Evolutionary conservation across 805 yeast genomes (phyloP).

Genomic region (Nakazawaea wickerhamii): DNA sequence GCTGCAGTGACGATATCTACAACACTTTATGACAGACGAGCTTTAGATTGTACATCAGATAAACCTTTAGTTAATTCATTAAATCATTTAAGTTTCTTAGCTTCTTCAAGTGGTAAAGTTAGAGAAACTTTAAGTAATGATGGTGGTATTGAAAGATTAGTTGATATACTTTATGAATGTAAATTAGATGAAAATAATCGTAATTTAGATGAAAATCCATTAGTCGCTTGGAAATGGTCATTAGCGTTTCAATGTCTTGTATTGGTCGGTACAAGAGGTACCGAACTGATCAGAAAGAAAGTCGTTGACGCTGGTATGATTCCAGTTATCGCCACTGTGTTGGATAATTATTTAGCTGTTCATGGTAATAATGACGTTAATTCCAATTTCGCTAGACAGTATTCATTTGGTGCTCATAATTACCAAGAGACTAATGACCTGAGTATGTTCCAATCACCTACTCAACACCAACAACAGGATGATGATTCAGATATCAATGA

Average conservation of each 20-base stretch:
- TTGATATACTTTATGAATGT: constrained; percentile 81
- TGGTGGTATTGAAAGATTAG: constrained; percentile 88
- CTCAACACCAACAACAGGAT: not conserved
- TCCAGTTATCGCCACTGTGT: constrained; percentile 84
- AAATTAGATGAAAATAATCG: constrained; percentile 28
- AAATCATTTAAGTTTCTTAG: constrained; percentile 82
- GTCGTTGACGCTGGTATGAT: constrained; percentile 90
- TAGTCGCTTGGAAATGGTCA: constrained; percentile 97
- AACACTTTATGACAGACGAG: constrained; percentile 85
- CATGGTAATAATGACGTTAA: not conserved
- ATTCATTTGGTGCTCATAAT: constrained; percentile 1
- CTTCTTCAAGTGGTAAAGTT: constrained; percentile 81
- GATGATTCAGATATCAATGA: constrained; percentile 2
- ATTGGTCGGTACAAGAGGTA: constrained; percentile 87
- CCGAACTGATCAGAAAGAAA: constrained; percentile 76
- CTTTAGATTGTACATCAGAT: constrained; percentile 84
- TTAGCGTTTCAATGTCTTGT: constrained; percentile 90
- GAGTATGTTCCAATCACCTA: not conserved
- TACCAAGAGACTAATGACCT: not conserved
- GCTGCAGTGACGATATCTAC: constrained; percentile 93
- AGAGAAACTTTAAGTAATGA: constrained; percentile 84
- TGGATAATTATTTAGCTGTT: constrained; percentile 62
- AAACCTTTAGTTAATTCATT: constrained; percentile 88
- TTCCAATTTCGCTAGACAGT: constrained; percentile 2
- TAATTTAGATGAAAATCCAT: constrained; percentile 30